A percentile compares a stretch with the other conserved stretches of the same genome.
phyloP scores from a whole-genome alignment of 2,329 filamentous ascomycete species.

The Cladosporium sp. region DNA sequence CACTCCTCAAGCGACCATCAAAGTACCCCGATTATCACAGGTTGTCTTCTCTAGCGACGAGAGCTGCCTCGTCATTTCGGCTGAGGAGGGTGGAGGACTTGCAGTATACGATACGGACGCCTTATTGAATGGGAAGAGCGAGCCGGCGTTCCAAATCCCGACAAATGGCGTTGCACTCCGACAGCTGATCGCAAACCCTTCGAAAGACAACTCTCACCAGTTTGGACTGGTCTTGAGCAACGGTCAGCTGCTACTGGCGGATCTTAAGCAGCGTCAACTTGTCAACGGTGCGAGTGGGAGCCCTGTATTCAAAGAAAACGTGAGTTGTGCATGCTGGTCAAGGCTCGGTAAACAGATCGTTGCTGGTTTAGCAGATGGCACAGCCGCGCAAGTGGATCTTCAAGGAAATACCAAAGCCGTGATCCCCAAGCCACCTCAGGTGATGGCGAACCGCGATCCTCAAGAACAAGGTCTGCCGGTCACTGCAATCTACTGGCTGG shows the following conservation, averaged over 20 bases:
- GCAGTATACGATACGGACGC: conserved; percentile 74
- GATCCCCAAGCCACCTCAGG: conserved; percentile 70
- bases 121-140: conserved; percentile 61
- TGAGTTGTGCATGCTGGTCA: conserved; percentile 88
- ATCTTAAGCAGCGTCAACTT: conserved; percentile 65
- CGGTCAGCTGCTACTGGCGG: conserved; percentile 79
- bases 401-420: conserved; percentile 71
- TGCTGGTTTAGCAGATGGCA: conserved; percentile 77
- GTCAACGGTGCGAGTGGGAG: conserved; percentile 55
- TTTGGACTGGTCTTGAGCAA: conserved; percentile 76
- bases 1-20: conserved; percentile 67
- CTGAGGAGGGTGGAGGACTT: conserved; percentile 74
- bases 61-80: conserved; percentile 74
- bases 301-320: conserved; percentile 64
- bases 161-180: conserved; percentile 73
- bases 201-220: conserved; percentile 54
- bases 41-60: conserved; percentile 90
- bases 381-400: conserved; percentile 76
- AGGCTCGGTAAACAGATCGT: conserved; percentile 88
- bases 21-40: conserved; percentile 77
- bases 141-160: conserved; percentile 68
- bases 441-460: conserved; percentile 46
- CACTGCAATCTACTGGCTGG: conserved; percentile 73
- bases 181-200: conserved; percentile 75
- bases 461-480: conserved; percentile 20